Evolutionary conservation across 345 rosid genomes (phyloP).

Genomic region (Sonneratia caseolaris): DNA sequence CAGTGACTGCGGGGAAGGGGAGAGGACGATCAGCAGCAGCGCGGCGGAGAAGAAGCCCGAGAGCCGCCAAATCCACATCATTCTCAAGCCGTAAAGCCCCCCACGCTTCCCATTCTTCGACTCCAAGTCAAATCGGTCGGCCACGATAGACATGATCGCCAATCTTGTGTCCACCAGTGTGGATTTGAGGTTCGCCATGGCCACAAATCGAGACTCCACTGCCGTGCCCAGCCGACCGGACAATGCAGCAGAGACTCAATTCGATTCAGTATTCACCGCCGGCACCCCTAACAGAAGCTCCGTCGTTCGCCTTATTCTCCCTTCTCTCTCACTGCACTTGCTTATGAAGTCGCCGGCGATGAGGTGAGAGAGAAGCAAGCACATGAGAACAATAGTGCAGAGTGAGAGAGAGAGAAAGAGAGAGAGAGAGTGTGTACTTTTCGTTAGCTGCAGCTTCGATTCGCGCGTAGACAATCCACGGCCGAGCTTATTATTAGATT

Average conservation of each 20-base stretch:
- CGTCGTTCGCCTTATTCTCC: constrained; percentile 19
- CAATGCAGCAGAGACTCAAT: constrained; percentile 21
- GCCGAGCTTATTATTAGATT: too few species aligned
- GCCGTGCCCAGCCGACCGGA: constrained; percentile 39
- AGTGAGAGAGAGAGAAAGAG: background rate
- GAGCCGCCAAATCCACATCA: constrained; percentile 55
- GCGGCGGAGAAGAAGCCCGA: constrained; percentile 59
- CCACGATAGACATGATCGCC: constrained; percentile 22
- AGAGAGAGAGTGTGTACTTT: background rate
- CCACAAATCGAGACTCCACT: constrained; percentile 6
- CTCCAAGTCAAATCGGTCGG: constrained; percentile 35
- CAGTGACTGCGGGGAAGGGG: constrained; percentile 80
- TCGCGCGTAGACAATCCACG: too few species aligned
- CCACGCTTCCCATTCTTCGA: constrained; percentile 25
- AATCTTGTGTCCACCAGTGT: constrained; percentile 33
- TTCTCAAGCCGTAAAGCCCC: constrained; percentile 20
- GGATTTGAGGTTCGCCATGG: constrained; percentile 51
- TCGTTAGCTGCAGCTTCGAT: too few species aligned
- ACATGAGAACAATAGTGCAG: too few species aligned
- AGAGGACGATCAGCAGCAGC: constrained; percentile 58
- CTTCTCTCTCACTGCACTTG: constrained; percentile 5
- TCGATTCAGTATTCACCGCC: constrained; percentile 12
- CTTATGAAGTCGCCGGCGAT: background rate
- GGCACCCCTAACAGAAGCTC: constrained; percentile 5
- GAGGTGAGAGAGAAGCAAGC: background rate